Percentiles rank a stretch among this genome's conserved stretches.
Conservation (phyloP, 2,329 filamentous ascomycete genomes). For the Fusarium sarcochroum region DNA sequence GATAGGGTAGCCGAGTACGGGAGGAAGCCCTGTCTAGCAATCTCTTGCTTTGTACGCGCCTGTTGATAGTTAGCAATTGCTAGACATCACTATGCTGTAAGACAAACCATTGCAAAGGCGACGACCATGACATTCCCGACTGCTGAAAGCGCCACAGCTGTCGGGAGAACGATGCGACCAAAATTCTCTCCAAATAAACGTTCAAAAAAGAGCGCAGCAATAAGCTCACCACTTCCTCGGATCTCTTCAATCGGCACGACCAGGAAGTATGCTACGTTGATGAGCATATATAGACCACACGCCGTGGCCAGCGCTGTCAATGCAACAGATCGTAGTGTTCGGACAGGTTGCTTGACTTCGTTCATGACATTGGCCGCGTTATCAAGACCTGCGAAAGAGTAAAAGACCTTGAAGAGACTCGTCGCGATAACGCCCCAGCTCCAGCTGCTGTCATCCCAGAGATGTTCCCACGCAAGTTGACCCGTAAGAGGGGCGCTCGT, state of each 20-base stretch:
- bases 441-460: slow-evolving; percentile 78
- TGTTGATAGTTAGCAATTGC: slow-evolving; percentile 50
- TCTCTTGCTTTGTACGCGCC: slow-evolving; percentile 79
- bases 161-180: slow-evolving; percentile 70
- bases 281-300: slow-evolving; percentile 74
- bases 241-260: slow-evolving; percentile 78
- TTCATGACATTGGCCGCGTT: slow-evolving; percentile 80
- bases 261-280: slow-evolving; percentile 74
- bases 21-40: slow-evolving; percentile 78
- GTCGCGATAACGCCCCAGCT: slow-evolving; percentile 77
- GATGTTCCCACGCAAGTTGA: slow-evolving; percentile 61
- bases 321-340: slow-evolving; percentile 74
- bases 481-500: slow-evolving; percentile 19
- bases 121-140: slow-evolving; percentile 82
- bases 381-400: slow-evolving; percentile 76
- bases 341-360: slow-evolving; percentile 77
- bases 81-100: neutral
- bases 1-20: slow-evolving; percentile 73
- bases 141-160: slow-evolving; percentile 76
- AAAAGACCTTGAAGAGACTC: slow-evolving; percentile 77
- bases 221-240: slow-evolving; percentile 74
- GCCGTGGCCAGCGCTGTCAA: slow-evolving; percentile 72
- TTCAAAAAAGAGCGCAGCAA: slow-evolving; percentile 78
- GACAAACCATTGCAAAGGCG: slow-evolving; percentile 73
- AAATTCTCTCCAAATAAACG: slow-evolving; percentile 71